Evolutionary conservation across 305 asterid genomes (phyloP), one percentile per base, ranked within the genome.

Genomic region (Lippia alba): DNA sequence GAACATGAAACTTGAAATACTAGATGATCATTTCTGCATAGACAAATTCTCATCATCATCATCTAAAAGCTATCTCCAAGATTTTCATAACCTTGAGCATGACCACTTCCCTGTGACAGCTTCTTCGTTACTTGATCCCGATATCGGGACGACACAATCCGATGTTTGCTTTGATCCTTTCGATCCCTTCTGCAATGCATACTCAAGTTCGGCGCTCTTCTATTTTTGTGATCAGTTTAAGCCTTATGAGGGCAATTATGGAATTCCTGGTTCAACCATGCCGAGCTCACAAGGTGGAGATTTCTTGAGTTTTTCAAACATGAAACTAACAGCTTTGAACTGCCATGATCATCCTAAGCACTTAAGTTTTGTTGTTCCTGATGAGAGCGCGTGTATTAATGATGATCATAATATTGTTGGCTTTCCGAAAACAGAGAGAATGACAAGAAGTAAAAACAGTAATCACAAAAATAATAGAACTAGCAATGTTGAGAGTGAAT

Each of bases 371-470:
- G 70, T 57, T 59, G 78, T 76, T 49, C 82, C 89, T 30, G 93
- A 87, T 76, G 92, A 89, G 80, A 73, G 84, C 69, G 87, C 96
- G 54, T 87, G 88, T 68, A 67, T 85, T 64, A 81, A 89, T 53
- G 87, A 74, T 18, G 85, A 76, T 50, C 78, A 70, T 56, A 40
- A 56, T 66, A 82, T 82, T 24, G 30, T 24, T 24, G 30, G 30
- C 30, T 24, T 24, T 24, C 30, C 34, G 19, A 49, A 54, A 64
- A 46, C 18, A 78, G 77, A 69, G 70, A 59, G 56, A 68, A 67
- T 64, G 80, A 69, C 33, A 46, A 34, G 8, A 81, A 71, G 30
- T 3, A 24, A 24, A 24, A 24, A 24, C 3, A 24, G 30, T 24
- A 24, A 24, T 24, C 30, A 24, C 30, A 24, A 24, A 73, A 79